phyloP scores from a whole-genome alignment of 2,329 filamentous ascomycete species.

The Ilyonectria sp. region DNA sequence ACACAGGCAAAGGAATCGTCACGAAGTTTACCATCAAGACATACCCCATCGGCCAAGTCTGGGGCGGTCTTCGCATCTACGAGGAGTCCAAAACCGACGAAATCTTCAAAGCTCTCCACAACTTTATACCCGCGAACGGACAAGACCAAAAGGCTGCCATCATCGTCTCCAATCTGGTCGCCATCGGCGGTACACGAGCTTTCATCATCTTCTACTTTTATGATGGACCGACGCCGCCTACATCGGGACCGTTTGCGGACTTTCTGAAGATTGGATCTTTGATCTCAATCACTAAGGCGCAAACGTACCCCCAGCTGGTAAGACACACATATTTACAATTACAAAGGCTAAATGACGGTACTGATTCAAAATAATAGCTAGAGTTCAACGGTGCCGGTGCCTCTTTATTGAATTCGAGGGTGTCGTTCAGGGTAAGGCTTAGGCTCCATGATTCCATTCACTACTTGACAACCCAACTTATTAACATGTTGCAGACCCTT shows the following conservation, averaged over 20 bases:
- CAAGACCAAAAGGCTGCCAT: conserved; percentile 50
- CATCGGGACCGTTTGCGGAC: conserved; percentile 47
- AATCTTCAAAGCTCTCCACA: conserved; percentile 52
- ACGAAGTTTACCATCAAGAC: conserved; percentile 52
- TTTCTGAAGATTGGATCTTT: conserved; percentile 50
- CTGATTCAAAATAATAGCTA: conserved; percentile 23
- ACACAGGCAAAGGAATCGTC: conserved; percentile 48
- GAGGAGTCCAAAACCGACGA: conserved; percentile 43
- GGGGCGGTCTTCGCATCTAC: conserved; percentile 57
- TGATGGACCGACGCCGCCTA: conserved; percentile 50
- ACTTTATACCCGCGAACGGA: conserved; percentile 47
- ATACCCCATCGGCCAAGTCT: conserved; percentile 53
- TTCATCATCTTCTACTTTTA: conserved; percentile 55
- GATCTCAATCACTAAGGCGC: conserved; percentile 41
- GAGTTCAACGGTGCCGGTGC: conserved; percentile 36
- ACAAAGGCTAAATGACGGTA: neutral
- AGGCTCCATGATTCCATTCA: neutral
- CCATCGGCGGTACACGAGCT: conserved; percentile 37
- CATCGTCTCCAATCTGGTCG: conserved; percentile 45
- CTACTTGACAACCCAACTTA: neutral
- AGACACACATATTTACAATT: neutral
- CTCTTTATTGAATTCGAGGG: conserved; percentile 30
- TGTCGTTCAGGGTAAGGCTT: conserved; percentile 39
- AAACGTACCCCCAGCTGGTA: conserved; percentile 53
- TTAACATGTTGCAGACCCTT: conserved; percentile 33